Evolutionary conservation across 352 stramenopile genomes (phyloP).

Genomic region (Phytopythium litorale): DNA sequence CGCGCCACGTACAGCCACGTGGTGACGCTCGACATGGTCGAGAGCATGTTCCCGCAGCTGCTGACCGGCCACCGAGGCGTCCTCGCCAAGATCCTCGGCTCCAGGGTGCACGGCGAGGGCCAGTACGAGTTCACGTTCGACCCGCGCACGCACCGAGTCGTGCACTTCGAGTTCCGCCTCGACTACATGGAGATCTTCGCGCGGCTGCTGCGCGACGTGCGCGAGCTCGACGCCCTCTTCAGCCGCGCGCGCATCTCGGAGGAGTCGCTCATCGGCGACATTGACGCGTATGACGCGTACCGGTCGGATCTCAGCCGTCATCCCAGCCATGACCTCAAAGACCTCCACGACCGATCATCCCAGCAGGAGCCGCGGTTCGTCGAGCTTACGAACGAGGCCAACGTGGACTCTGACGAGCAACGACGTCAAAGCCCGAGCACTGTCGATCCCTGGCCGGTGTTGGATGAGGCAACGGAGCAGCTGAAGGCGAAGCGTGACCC

Average conservation of each 20-base stretch:
- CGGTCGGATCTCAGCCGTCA: neutral
- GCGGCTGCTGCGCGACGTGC: slow-evolving; percentile 31
- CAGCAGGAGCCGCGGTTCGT: neutral
- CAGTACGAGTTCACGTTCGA: slow-evolving; percentile 48
- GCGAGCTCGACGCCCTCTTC: slow-evolving; percentile 35
- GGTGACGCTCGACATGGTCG: slow-evolving; percentile 39
- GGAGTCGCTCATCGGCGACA: slow-evolving; percentile 47
- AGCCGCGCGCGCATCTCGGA: slow-evolving; percentile 39
- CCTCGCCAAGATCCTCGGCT: slow-evolving; percentile 24
- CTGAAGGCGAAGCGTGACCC: neutral
- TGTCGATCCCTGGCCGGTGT: neutral
- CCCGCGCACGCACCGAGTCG: slow-evolving; percentile 25
- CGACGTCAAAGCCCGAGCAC: neutral
- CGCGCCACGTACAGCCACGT: slow-evolving; percentile 34
- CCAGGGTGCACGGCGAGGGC: slow-evolving; percentile 22
- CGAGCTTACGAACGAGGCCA: neutral
- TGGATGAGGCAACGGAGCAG: neutral
- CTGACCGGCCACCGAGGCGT: slow-evolving; percentile 20
- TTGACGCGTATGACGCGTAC: slow-evolving; percentile 19
- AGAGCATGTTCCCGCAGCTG: slow-evolving; percentile 49
- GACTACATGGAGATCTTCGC: slow-evolving; percentile 40
- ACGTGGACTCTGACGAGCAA: neutral
- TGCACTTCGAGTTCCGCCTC: slow-evolving; percentile 41
- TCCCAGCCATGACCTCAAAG: neutral
- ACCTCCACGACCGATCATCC: neutral